These are phyloP conservation scores for Nakazawaea siamensis DNA, from an alignment of 805 yeast species.

Conservation along the genomic window DNA sequence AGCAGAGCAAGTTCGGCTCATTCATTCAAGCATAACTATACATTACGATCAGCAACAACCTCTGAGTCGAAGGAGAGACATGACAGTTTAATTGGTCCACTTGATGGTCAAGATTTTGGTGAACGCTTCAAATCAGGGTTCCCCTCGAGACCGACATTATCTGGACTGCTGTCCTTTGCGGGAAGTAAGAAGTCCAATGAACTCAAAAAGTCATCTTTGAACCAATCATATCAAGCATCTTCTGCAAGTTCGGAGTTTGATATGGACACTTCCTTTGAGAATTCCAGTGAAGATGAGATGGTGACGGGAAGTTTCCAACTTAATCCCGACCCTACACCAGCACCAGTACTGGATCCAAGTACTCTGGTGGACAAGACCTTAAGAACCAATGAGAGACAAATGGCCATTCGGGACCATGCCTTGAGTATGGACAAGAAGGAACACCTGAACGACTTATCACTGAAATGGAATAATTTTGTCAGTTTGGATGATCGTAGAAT, in stretches of 20 bases:
- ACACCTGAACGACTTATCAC: constrained; percentile 1
- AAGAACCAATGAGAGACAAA: constrained; percentile 21
- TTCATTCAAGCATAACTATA: constrained; percentile 7
- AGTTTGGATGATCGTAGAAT: constrained; percentile 19
- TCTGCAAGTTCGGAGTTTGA: too few relatives aligned
- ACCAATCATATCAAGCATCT: too few relatives aligned
- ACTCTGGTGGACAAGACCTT: constrained; percentile 7
- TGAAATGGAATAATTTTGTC: constrained; percentile 15
- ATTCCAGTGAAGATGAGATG: too few relatives aligned
- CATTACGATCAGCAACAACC: constrained; percentile 3
- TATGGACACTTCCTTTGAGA: too few relatives aligned
- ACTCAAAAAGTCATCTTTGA: constrained; percentile 8
- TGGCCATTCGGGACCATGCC: constrained; percentile 15
- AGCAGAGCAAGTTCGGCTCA: constrained; percentile 4
- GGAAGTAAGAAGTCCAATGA: neutral
- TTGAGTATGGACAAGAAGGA: constrained; percentile 1
- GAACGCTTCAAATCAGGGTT: constrained; percentile 3
- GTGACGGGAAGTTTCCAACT: too few relatives aligned
- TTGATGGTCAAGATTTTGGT: neutral
- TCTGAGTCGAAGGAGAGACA: constrained; percentile 1
- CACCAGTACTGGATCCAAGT: too few relatives aligned
- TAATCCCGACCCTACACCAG: too few relatives aligned
- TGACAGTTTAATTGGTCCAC: neutral
- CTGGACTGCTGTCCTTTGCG: constrained; percentile 5
- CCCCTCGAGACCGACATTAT: constrained; percentile 5